These are phyloP conservation scores for Ceraceosorus guamensis DNA, from an alignment of 1,284 basidiomycete genomes.

Conservation along the genomic window DNA sequence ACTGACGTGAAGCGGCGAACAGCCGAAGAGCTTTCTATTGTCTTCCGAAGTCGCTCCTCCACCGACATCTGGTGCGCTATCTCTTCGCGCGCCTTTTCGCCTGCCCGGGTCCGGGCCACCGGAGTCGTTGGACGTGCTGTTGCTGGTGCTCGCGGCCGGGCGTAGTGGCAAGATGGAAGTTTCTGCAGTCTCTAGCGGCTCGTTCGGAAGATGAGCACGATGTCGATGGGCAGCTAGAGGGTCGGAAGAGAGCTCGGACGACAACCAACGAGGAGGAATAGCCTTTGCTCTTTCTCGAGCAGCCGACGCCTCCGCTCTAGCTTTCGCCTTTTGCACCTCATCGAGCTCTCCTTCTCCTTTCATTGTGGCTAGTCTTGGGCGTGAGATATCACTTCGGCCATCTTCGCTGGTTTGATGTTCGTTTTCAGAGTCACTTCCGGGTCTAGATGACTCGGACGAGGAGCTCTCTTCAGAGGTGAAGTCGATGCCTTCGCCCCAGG, in stretches of 20 bases:
- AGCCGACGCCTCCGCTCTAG: background rate
- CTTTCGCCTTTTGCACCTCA: background rate
- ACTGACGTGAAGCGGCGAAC: background rate
- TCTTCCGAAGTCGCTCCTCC: no score
- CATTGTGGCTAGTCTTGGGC: no score
- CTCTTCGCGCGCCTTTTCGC: no score
- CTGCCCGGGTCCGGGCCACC: no score
- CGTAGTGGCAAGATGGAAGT: background rate
- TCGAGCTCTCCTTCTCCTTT: background rate
- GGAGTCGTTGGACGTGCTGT: background rate
- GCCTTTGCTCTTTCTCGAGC: background rate
- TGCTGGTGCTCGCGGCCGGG: background rate
- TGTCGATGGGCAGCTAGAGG: background rate
- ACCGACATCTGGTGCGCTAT: no score
- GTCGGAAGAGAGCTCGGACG: background rate
- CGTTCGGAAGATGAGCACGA: background rate
- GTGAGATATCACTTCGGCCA: no score
- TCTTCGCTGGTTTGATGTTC: background rate
- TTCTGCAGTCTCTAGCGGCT: background rate
- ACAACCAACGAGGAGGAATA: background rate
- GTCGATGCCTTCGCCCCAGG: constrained; percentile 22
- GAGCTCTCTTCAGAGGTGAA: constrained; percentile 3
- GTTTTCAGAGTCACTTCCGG: background rate
- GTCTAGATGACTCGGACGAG: background rate
- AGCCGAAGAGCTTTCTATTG: background rate